phyloP scores from a whole-genome alignment of 116 monocot species.

The Iris pallida region DNA sequence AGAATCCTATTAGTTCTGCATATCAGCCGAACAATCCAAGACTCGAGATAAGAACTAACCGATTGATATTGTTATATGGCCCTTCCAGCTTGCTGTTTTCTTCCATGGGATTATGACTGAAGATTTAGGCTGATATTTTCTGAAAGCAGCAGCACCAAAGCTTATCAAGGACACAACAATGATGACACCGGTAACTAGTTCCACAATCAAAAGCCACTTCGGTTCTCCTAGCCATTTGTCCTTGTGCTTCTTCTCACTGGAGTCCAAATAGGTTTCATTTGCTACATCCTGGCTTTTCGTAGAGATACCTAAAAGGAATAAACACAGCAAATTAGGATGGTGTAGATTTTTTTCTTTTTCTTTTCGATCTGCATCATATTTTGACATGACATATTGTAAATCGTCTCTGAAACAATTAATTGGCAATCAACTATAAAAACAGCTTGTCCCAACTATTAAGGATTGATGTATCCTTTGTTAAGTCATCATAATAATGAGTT shows the following conservation, averaged over 20 bases:
- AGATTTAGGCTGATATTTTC: slow-evolving; percentile 41
- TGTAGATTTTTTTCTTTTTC: not conserved
- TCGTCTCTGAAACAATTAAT: too few relatives aligned
- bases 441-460: too few relatives aligned
- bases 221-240: slow-evolving; percentile 47
- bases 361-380: too few relatives aligned
- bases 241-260: slow-evolving; percentile 10
- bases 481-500: too few relatives aligned
- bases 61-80: slow-evolving; percentile 35
- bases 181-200: slow-evolving; percentile 53
- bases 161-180: slow-evolving; percentile 34
- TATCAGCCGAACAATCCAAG: too few relatives aligned
- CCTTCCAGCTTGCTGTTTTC: slow-evolving; percentile 25
- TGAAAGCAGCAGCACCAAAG: slow-evolving; percentile 25
- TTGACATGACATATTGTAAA: too few relatives aligned
- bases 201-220: slow-evolving; percentile 75
- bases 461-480: too few relatives aligned
- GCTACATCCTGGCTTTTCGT: slow-evolving; percentile 16
- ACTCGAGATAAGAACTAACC: slow-evolving; percentile 32
- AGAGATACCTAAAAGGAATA: slow-evolving; percentile 22
- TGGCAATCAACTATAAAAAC: too few relatives aligned
- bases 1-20: too few relatives aligned
- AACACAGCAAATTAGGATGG: not conserved
- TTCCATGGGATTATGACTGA: slow-evolving; percentile 37
- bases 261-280: slow-evolving; percentile 10